A percentile compares a stretch with the other conserved stretches of the same genome.
Conservation (phyloP, 208 protist genomes). For the Crithidia expoeki region DNA sequence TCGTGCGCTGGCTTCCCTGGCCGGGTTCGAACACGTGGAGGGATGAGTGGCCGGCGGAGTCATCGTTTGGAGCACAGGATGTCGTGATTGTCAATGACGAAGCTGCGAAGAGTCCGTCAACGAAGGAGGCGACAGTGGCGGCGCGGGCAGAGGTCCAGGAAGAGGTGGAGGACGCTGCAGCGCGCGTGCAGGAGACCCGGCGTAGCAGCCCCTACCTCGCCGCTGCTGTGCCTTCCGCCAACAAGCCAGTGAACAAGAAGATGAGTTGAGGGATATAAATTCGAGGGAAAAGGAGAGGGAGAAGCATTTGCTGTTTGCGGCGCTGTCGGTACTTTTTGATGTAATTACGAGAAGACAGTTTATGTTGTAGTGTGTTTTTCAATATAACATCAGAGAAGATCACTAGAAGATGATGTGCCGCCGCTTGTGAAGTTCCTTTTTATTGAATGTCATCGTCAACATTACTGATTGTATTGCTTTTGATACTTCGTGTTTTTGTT, state of each 20-base stretch:
- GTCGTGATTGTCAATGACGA: slow-evolving; percentile 13
- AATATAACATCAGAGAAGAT: no score
- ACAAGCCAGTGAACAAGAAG: slow-evolving; percentile 2
- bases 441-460: no score
- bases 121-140: background rate
- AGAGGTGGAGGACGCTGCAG: background rate
- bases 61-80: background rate
- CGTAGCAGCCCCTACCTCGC: background rate
- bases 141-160: background rate
- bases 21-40: slow-evolving; percentile 39
- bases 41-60: slow-evolving; percentile 11
- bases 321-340: no score
- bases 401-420: no score
- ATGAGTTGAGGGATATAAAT: no score
- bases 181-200: background rate
- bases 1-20: slow-evolving; percentile 80
- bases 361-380: no score
- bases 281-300: no score
- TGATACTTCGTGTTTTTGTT: no score
- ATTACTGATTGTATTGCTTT: no score
- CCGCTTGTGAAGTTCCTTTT: no score
- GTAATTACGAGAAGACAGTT: no score
- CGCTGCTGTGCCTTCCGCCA: background rate
- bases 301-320: no score
- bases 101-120: background rate